phyloP scores from a whole-genome alignment of 2,329 filamentous ascomycete genomes.

The Fusarium luffae region DNA sequence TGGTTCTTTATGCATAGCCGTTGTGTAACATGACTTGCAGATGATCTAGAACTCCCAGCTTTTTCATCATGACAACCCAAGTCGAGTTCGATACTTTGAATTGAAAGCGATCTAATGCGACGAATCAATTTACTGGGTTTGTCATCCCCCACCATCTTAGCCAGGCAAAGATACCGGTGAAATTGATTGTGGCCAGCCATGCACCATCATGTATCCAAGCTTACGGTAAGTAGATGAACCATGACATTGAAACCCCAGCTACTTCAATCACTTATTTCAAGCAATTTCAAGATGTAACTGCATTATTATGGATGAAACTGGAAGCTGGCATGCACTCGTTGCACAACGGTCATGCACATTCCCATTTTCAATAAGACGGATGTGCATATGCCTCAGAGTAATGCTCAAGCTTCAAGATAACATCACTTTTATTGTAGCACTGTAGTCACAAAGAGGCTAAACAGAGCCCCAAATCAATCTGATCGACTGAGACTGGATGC shows the following conservation, averaged over 20 bases:
- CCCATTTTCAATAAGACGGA: background rate
- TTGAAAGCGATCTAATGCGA: background rate
- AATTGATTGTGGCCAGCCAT: background rate
- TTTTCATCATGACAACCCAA: constrained; percentile 4
- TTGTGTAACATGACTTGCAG: background rate
- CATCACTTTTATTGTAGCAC: background rate
- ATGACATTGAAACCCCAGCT: background rate
- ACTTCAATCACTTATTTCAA: background rate
- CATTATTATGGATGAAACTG: background rate
- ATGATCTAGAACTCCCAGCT: background rate
- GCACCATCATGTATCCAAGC: background rate
- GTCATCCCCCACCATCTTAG: constrained; percentile 27
- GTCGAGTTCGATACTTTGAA: background rate
- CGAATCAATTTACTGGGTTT: constrained; percentile 39
- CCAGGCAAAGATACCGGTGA: background rate
- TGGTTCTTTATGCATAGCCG: too few relatives aligned
- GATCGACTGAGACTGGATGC: background rate
- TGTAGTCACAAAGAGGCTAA: background rate
- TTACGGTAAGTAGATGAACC: background rate
- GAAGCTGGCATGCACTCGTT: background rate
- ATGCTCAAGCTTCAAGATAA: background rate
- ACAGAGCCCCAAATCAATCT: background rate
- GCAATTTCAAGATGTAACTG: background rate
- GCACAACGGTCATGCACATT: constrained; percentile 7
- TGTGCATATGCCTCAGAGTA: background rate